A percentile compares a stretch with the other conserved stretches of the same genome.
phyloP scores from a whole-genome alignment of 73 alveolate genomes.

The Halteria grandinella region DNA sequence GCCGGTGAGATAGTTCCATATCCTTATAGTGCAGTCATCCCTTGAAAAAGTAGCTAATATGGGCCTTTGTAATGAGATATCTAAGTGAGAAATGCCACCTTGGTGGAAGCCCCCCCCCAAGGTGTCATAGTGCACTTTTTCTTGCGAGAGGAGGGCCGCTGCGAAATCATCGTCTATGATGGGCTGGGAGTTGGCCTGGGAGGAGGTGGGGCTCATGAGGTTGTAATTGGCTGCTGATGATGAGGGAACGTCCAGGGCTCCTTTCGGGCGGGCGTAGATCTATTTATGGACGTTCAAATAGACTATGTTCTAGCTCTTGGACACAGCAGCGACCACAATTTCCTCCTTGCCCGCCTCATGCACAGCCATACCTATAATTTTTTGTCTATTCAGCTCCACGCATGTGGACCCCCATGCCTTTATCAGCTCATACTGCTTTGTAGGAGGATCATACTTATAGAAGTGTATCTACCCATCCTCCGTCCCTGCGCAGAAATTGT shows the following conservation, averaged over 20 bases:
- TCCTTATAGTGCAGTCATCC: conserved; percentile 91
- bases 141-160: no score
- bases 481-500: conserved; percentile 46
- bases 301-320: conserved; percentile 34
- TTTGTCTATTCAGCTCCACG: conserved; percentile 7
- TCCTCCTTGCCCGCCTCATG: conserved; percentile 15
- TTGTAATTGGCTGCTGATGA: no score
- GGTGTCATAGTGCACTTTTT: conserved; percentile 8
- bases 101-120: conserved; percentile 88
- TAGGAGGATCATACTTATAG: conserved; percentile 9
- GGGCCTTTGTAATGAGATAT: conserved; percentile 95
- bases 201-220: no score
- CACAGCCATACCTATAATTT: conserved; percentile 12
- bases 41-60: conserved; percentile 83
- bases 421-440: conserved; percentile 20
- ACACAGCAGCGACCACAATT: conserved; percentile 2
- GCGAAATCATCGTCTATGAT: no score
- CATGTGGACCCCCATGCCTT: conserved; percentile 39
- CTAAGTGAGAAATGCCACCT: conserved; percentile 92
- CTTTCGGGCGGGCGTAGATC: no score
- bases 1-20: conserved; percentile 93
- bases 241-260: no score
- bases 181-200: no score
- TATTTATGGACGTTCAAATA: conserved; percentile 15
- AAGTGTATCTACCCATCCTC: conserved; percentile 39